Evolutionary conservation across 2,329 filamentous ascomycete genomes (phyloP).

Genomic region (Sclerotiophoma versabilis): DNA sequence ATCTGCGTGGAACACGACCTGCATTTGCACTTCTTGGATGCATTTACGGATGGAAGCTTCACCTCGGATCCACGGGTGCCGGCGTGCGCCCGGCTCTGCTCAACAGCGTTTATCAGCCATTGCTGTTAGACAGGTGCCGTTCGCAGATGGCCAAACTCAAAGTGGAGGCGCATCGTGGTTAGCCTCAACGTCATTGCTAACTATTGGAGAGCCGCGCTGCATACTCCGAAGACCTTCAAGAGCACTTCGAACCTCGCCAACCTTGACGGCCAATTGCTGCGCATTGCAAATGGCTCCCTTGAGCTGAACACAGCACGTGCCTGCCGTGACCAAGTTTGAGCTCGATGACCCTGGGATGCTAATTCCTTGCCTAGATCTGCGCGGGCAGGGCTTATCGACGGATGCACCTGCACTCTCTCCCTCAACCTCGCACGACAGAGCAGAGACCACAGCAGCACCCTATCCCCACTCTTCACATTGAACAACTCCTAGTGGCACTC

Average conservation of each 20-base stretch:
- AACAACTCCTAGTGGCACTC: conserved; percentile 32
- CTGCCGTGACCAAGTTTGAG: conserved; percentile 10
- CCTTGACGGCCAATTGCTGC: not conserved
- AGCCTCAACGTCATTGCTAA: conserved; percentile 14
- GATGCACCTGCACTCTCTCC: conserved; percentile 8
- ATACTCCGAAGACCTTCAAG: conserved; percentile 4
- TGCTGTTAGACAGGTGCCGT: not conserved
- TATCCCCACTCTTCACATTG: conserved; percentile 20
- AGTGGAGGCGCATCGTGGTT: conserved; percentile 3
- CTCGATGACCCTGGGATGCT: conserved; percentile 7
- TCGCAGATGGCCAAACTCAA: not conserved
- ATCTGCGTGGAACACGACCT: conserved; percentile 9
- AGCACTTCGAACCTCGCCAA: not conserved
- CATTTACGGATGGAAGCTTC: not conserved
- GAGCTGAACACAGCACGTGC: conserved; percentile 7
- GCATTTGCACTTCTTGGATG: conserved; percentile 1
- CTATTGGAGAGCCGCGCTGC: conserved; percentile 14
- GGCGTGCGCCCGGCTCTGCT: too few relatives aligned
- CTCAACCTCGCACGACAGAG: conserved; percentile 2
- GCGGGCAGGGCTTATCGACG: conserved; percentile 12
- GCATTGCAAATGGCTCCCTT: conserved; percentile 1
- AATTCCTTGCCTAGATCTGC: conserved; percentile 17
- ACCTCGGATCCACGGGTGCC: not conserved
- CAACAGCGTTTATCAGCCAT: not conserved
- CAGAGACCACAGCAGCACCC: conserved; percentile 3